phyloP scores from a whole-genome alignment of 768 basidiomycete genomes.

The Termitomyces sp. region DNA sequence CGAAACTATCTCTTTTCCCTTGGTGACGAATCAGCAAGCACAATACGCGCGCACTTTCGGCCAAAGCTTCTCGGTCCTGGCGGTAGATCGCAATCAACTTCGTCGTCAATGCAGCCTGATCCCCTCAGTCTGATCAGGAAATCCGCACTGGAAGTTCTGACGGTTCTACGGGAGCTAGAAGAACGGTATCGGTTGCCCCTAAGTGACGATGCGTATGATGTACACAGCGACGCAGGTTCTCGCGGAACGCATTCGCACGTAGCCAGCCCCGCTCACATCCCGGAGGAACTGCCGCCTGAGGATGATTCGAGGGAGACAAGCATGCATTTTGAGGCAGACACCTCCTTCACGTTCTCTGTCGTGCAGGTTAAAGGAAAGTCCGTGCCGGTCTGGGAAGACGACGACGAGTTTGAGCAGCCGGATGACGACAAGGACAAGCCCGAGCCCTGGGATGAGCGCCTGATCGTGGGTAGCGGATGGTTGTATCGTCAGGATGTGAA shows the following conservation, averaged over 20 bases:
- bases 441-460: conserved; percentile 76
- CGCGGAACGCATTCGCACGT: conserved; percentile 34
- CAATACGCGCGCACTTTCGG: conserved; percentile 53
- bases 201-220: conserved; percentile 79
- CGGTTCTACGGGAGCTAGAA: conserved; percentile 74
- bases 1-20: conserved; percentile 80
- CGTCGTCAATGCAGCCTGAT: conserved; percentile 35
- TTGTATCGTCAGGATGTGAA: conserved; percentile 65
- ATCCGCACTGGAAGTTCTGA: conserved; percentile 79
- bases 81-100: conserved; percentile 28
- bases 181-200: conserved; percentile 71
- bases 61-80: conserved; percentile 35
- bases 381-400: conserved; percentile 82
- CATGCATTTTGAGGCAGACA: conserved; percentile 46
- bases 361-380: conserved; percentile 64
- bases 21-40: conserved; percentile 64
- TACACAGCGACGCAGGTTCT: conserved; percentile 60
- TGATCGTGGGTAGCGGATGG: conserved; percentile 81
- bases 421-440: conserved; percentile 47
- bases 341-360: conserved; percentile 62
- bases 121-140: conserved; percentile 67
- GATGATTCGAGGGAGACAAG: conserved; percentile 21
- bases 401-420: conserved; percentile 27
- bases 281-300: conserved; percentile 32
- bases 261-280: conserved; percentile 31